A percentile compares a stretch with the other conserved stretches of the same genome.
phyloP scores from a whole-genome alignment of 2,329 filamentous ascomycete species.

The Zasmidium angulare region DNA sequence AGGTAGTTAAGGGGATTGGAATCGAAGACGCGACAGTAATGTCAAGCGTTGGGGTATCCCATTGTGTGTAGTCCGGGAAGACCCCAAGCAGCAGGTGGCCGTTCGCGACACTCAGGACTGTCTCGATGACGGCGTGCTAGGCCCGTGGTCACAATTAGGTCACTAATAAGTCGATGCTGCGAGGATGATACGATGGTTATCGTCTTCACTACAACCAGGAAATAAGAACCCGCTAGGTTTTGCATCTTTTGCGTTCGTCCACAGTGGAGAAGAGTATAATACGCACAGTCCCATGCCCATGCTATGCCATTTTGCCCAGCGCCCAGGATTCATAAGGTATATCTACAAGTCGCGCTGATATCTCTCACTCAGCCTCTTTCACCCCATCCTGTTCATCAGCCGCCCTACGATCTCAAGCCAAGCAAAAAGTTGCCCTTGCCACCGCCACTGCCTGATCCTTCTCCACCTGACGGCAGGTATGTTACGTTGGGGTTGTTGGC shows the following conservation, averaged over 20 bases:
- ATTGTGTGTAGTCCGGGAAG: neutral
- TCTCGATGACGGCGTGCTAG: neutral
- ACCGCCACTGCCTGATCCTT: slow-evolving; percentile 58
- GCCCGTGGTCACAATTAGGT: too few relatives aligned
- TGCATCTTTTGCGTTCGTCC: neutral
- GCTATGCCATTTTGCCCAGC: neutral
- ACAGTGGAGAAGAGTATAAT: slow-evolving; percentile 19
- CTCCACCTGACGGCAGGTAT: slow-evolving; percentile 76
- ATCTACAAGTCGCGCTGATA: slow-evolving; percentile 6
- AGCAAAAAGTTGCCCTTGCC: slow-evolving; percentile 62
- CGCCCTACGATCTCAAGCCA: slow-evolving; percentile 57
- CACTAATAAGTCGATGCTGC: too few relatives aligned
- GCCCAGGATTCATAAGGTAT: slow-evolving; percentile 9
- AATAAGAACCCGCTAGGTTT: too few relatives aligned
- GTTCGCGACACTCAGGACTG: neutral
- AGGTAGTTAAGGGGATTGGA: neutral
- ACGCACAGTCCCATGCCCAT: slow-evolving; percentile 8
- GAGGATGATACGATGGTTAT: too few relatives aligned
- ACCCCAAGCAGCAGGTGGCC: neutral
- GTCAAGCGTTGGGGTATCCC: neutral
- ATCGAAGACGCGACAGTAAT: neutral
- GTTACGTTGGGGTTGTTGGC: slow-evolving; percentile 91
- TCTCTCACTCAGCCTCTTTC: neutral
- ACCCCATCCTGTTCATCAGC: neutral
- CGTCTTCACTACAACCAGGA: too few relatives aligned